phyloP scores from a whole-genome alignment of 768 basidiomycete species.

The Kwoniella pini region DNA sequence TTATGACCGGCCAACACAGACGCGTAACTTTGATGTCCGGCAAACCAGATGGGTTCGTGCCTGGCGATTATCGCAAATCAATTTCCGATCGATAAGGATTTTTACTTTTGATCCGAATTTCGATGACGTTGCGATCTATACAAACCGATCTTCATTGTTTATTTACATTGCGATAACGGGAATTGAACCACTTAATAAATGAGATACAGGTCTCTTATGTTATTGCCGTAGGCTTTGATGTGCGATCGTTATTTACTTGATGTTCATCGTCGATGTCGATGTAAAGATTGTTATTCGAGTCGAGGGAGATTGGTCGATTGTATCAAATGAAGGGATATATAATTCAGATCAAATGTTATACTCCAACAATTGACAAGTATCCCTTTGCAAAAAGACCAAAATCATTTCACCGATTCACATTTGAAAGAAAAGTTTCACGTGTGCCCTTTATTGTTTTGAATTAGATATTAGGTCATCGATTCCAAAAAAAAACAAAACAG shows the following conservation, averaged over 20 bases:
- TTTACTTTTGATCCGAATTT: neutral
- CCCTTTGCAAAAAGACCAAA: too few relatives aligned
- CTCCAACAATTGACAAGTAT: too few relatives aligned
- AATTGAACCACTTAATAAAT: neutral
- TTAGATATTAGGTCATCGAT: constrained; percentile 3
- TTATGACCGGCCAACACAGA: too few relatives aligned
- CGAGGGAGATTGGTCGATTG: too few relatives aligned
- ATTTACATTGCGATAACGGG: neutral
- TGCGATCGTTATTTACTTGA: too few relatives aligned
- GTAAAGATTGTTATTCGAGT: too few relatives aligned
- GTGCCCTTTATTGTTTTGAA: neutral
- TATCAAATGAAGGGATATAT: too few relatives aligned
- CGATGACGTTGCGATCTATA: constrained; percentile 6
- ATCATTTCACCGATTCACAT: too few relatives aligned
- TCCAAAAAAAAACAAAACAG: neutral
- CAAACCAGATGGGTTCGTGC: neutral
- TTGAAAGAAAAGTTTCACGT: constrained; percentile 4
- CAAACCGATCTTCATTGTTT: neutral
- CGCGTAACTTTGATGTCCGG: neutral
- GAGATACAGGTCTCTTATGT: too few relatives aligned
- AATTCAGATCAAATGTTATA: too few relatives aligned
- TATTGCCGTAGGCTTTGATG: too few relatives aligned
- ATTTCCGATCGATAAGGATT: constrained; percentile 18
- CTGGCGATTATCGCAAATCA: constrained; percentile 1
- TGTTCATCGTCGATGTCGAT: too few relatives aligned